A percentile compares a stretch with the other conserved stretches of the same genome.
Conservation (phyloP, 2,329 filamentous ascomycete species). For the Thielaviopsis euricoi region DNA sequence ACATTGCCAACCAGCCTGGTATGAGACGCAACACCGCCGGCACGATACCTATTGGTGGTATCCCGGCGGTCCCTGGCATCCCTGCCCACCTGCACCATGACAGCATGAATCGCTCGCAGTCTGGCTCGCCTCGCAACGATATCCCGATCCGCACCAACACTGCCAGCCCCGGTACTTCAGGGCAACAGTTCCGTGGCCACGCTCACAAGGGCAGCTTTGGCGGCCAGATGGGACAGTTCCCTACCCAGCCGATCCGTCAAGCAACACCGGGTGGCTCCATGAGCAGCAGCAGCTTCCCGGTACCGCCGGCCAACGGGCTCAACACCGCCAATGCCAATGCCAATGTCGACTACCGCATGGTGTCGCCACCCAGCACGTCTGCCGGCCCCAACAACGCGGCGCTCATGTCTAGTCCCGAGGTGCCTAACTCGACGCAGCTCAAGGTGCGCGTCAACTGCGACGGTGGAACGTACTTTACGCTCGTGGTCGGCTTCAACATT, state of each 20-base stretch:
- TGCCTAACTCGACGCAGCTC: slow-evolving; percentile 53
- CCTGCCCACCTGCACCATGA: slow-evolving; percentile 50
- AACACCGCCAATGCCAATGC: slow-evolving; percentile 6
- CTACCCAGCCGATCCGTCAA: slow-evolving; percentile 34
- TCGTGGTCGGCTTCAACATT: slow-evolving; percentile 94
- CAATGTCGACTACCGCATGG: slow-evolving; percentile 23
- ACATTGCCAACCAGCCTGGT: slow-evolving; percentile 57
- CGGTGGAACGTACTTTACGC: slow-evolving; percentile 68
- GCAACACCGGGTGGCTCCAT: slow-evolving; percentile 24
- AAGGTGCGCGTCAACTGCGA: slow-evolving; percentile 94
- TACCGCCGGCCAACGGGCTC: slow-evolving; percentile 24
- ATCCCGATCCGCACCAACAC: slow-evolving; percentile 52
- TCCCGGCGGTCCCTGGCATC: slow-evolving; percentile 62
- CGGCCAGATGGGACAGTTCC: slow-evolving; percentile 39
- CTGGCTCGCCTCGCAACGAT: slow-evolving; percentile 57
- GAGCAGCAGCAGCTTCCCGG: slow-evolving; percentile 16
- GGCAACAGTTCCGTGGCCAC: slow-evolving; percentile 34
- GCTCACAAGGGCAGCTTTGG: slow-evolving; percentile 31
- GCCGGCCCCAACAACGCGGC: neutral
- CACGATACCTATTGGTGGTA: slow-evolving; percentile 36
- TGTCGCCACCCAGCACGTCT: slow-evolving; percentile 26
- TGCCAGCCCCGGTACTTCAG: slow-evolving; percentile 52
- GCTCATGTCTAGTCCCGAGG: slow-evolving; percentile 28
- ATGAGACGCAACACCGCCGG: slow-evolving; percentile 30
- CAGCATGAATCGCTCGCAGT: slow-evolving; percentile 61